Evolutionary conservation across 441 rosid species (phyloP).

Genomic region (Erodium chrysanthum): DNA sequence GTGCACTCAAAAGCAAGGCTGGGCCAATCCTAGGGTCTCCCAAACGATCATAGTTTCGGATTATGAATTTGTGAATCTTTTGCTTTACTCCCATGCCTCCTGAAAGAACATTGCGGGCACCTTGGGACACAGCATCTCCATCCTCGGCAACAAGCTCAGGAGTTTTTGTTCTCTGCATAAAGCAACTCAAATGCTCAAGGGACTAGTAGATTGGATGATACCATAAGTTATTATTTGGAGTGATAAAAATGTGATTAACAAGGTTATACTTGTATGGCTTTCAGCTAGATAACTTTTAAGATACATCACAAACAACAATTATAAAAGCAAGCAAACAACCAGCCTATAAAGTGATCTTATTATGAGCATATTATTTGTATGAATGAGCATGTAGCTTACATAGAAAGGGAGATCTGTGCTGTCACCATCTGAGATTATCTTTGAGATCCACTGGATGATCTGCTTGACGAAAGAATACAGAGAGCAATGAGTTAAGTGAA

Average conservation of each 20-base stretch:
- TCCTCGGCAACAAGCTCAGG: conserved; percentile 84
- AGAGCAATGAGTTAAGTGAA: conserved; percentile 2
- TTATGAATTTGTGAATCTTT: conserved; percentile 26
- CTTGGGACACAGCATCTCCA: conserved; percentile 54
- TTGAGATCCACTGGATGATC: conserved; percentile 75
- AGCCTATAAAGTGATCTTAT: no score
- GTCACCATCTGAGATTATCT: conserved; percentile 80
- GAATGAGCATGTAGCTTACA: conserved; percentile 37
- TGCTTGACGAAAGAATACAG: conserved; percentile 24
- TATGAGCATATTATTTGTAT: neutral
- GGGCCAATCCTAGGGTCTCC: conserved; percentile 91
- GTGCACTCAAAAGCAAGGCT: conserved; percentile 66
- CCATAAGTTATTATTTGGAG: neutral
- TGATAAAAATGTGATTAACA: neutral
- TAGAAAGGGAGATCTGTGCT: conserved; percentile 71
- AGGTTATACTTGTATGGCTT: no score
- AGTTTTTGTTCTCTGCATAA: conserved; percentile 63
- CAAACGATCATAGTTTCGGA: conserved; percentile 35
- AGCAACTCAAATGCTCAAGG: conserved; percentile 8
- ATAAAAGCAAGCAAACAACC: no score
- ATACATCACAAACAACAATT: no score
- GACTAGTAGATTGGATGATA: conserved; percentile 12
- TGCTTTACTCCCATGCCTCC: conserved; percentile 50
- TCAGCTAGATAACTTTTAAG: no score
- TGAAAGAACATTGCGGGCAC: conserved; percentile 41